phyloP scores from a whole-genome alignment of 2,329 filamentous ascomycete species.

The Alternaria conjuncta region DNA sequence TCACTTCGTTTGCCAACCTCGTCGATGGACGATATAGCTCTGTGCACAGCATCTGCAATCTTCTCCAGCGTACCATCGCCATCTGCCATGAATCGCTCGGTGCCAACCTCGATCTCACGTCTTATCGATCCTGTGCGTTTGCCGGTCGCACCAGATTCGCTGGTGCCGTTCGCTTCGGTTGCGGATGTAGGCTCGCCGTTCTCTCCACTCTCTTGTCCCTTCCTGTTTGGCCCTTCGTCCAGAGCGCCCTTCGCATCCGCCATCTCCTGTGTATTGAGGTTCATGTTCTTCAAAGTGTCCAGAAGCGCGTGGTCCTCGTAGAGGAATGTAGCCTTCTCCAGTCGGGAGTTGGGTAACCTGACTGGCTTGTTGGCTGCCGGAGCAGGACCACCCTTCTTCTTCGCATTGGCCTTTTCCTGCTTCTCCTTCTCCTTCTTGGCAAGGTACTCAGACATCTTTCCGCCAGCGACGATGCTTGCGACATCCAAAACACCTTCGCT shows the following conservation, averaged over 20 bases:
- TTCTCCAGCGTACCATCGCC: conserved; percentile 76
- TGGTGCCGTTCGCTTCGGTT: conserved; percentile 36
- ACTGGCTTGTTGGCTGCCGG: conserved; percentile 65
- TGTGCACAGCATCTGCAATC: conserved; percentile 83
- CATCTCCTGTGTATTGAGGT: conserved; percentile 54
- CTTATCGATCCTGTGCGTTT: conserved; percentile 46
- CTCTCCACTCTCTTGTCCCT: conserved; percentile 43
- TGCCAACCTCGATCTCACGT: conserved; percentile 76
- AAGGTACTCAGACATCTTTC: conserved; percentile 81
- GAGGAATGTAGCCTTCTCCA: conserved; percentile 71
- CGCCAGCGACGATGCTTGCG: conserved; percentile 81
- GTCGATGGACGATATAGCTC: conserved; percentile 79
- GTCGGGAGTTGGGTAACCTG: conserved; percentile 74
- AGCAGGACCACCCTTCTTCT: conserved; percentile 65
- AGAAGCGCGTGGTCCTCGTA: conserved; percentile 71
- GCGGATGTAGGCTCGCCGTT: conserved; percentile 34
- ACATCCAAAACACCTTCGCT: conserved; percentile 82
- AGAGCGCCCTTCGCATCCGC: conserved; percentile 61
- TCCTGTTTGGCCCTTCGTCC: conserved; percentile 54
- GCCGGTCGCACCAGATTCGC: conserved; percentile 19
- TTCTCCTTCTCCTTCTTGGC: conserved; percentile 85
- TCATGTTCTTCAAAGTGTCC: conserved; percentile 60
- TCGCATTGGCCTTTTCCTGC: conserved; percentile 66
- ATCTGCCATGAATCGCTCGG: conserved; percentile 72
- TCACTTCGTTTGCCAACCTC: conserved; percentile 83